phyloP scores from a whole-genome alignment of 2,329 filamentous ascomycete genomes.

The Aaosphaeria pasadenensis region DNA sequence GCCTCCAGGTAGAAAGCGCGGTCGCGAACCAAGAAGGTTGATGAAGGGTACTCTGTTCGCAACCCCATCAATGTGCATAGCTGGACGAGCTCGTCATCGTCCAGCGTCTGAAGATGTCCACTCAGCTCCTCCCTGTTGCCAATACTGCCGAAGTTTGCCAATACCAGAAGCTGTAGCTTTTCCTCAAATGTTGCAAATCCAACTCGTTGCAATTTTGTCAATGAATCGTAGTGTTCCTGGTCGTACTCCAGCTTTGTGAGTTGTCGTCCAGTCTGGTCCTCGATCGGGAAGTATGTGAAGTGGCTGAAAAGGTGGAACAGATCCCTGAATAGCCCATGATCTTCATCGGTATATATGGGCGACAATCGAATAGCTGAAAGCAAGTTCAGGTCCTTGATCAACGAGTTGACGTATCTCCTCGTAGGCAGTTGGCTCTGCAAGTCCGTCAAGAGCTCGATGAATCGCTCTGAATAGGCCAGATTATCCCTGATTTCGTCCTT shows the following conservation, averaged over 20 bases:
- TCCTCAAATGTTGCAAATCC: constrained; percentile 77
- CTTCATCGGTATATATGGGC: constrained; percentile 70
- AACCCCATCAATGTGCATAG: constrained; percentile 73
- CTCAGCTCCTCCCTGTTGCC: constrained; percentile 76
- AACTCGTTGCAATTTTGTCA: constrained; percentile 77
- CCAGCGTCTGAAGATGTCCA: constrained; percentile 68
- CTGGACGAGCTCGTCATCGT: constrained; percentile 69
- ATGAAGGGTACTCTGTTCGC: constrained; percentile 76
- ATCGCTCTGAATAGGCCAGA: constrained; percentile 83
- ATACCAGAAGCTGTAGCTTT: constrained; percentile 83
- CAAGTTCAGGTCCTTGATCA: constrained; percentile 82
- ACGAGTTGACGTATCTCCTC: constrained; percentile 84
- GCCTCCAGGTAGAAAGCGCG: constrained; percentile 68
- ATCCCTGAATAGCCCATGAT: constrained; percentile 75
- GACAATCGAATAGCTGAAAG: constrained; percentile 76
- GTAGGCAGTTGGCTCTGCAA: constrained; percentile 92
- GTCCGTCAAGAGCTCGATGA: constrained; percentile 86
- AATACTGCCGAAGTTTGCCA: constrained; percentile 90
- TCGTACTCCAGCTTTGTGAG: constrained; percentile 70
- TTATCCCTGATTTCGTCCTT: constrained; percentile 53
- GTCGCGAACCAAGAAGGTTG: constrained; percentile 61
- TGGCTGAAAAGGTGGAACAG: constrained; percentile 77
- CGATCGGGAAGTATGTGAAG: constrained; percentile 83
- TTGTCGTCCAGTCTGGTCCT: constrained; percentile 84
- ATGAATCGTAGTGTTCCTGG: constrained; percentile 70